These are phyloP conservation scores for Penicillium sp. DNA, from an alignment of 2,329 filamentous ascomycete species.

Conservation along the genomic window DNA sequence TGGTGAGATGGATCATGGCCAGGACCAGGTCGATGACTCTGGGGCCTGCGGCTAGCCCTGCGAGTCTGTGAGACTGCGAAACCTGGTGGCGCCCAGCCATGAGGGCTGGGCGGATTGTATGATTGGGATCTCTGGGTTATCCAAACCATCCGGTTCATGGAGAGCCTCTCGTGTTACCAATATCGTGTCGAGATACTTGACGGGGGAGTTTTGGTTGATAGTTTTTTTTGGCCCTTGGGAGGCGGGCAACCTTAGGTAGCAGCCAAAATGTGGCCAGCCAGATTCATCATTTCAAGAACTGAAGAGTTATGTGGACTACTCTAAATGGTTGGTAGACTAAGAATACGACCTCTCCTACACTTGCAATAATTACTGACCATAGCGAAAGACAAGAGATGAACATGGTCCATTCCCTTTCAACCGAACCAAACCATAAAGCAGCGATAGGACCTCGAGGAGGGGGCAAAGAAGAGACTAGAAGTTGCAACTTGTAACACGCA, in stretches of 20 bases:
- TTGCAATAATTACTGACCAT: background rate
- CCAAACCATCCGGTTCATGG: background rate
- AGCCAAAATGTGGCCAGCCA: background rate
- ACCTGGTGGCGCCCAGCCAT: background rate
- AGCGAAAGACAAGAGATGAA: background rate
- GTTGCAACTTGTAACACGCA: background rate
- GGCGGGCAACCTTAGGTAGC: background rate
- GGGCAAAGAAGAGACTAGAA: background rate
- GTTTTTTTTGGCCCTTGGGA: background rate
- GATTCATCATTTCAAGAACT: background rate
- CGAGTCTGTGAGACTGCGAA: background rate
- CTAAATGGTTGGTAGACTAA: background rate
- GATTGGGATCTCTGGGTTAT: background rate
- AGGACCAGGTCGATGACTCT: slow-evolving; percentile 1
- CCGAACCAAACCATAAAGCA: background rate
- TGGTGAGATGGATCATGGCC: background rate
- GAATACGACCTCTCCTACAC: background rate
- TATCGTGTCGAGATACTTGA: background rate
- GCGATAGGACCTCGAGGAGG: background rate
- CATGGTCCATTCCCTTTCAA: background rate
- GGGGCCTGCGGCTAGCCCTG: slow-evolving; percentile 2
- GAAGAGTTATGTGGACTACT: background rate
- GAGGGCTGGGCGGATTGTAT: background rate
- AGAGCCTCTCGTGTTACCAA: background rate
- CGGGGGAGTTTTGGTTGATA: background rate